phyloP scores from a whole-genome alignment of 306 rosid species.

The Rubus parviflorus region DNA sequence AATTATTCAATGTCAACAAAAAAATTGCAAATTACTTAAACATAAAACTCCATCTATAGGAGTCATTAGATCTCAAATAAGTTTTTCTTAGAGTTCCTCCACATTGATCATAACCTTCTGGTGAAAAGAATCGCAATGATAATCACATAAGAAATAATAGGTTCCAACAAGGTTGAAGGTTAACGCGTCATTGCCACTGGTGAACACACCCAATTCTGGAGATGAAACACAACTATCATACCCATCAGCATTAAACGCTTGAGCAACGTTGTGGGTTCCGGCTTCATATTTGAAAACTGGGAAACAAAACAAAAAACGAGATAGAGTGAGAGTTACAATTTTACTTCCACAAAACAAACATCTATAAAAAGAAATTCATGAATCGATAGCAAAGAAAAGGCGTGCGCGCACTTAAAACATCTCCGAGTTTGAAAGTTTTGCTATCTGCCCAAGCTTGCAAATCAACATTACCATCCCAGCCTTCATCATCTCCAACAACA shows the following conservation, averaged over 20 bases:
- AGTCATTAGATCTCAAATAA: too few species aligned
- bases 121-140: neutral
- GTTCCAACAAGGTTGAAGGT: neutral
- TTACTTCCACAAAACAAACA: neutral
- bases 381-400: neutral
- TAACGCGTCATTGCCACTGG: neutral
- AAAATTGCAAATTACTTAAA: too few species aligned
- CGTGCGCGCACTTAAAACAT: neutral
- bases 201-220: neutral
- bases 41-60: too few species aligned
- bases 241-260: neutral
- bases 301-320: neutral
- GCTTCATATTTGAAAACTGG: neutral
- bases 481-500: constrained; percentile 8
- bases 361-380: neutral
- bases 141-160: neutral
- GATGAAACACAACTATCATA: neutral
- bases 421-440: neutral
- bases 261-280: neutral
- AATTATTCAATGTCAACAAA: too few species aligned
- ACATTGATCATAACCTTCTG: neutral
- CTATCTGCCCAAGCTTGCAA: constrained; percentile 11
- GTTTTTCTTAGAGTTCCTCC: too few species aligned
- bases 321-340: neutral
- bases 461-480: constrained; percentile 12